Evolutionary conservation across 306 rosid species (phyloP), one percentile per base, ranked within the genome.

Genomic region (Castanea sativa): DNA sequence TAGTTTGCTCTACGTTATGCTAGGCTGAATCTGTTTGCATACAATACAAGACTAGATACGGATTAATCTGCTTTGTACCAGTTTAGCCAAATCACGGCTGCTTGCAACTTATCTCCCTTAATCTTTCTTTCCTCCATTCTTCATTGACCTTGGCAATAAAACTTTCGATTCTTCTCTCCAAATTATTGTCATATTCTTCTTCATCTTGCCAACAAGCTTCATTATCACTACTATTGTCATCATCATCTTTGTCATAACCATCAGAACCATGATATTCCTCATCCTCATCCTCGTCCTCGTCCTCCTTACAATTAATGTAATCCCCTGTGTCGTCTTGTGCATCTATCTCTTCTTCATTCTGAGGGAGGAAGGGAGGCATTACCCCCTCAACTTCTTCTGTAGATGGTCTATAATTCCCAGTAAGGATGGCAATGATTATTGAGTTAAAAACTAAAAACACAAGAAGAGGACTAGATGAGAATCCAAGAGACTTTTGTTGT

Each of bases 131-230:
- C 81, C 11, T 67, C 85, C 84, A 82, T 43, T 77, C 80, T 38
- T 63, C 56, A 74, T 87, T 71, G 6, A 85, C 88, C 74, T 69
- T 77, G 25, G 75, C 76, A 27, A 87, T 87, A 84, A 85, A 87
- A 81, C 49, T 75, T 76, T 87, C 83, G 6, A 79, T 71, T 79
- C 73, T 80, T 58, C 19, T 63, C 55, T 79, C 80, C 81, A 87
- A 68, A 58, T 71, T 57, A 4, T 63, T 79, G 43, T 79, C 83
- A 3, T 58, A 71, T 64, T 80, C 85, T 51, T 83, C 79, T 20
- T 61, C 33, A 30, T 81, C 84, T 49, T 69, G 83, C 60, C 23
- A 45, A 33, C 56, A 14, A 16, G 52, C n/a, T 30, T 77, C 81
- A 58, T 63, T 78, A 33, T 33, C 69, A 49, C 71, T 2, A 67